Conservation (phyloP, 495 filamentous ascomycete species). For the Hypoxylon cercidicola region DNA sequence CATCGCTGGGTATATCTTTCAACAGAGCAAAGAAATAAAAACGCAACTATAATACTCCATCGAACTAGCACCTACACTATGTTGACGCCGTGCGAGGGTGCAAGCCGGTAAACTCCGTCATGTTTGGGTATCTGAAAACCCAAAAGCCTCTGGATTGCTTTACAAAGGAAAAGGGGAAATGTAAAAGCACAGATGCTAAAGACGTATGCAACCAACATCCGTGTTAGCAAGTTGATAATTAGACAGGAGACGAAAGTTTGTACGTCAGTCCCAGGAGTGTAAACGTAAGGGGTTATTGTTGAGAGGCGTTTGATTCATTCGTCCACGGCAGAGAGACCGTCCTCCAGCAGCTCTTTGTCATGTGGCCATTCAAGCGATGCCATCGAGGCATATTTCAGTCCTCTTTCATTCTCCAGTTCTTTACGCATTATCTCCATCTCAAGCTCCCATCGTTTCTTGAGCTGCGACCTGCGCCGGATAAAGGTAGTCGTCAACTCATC, state of each 20-base stretch:
- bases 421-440: conserved; percentile 70
- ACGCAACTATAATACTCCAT: conserved; percentile 3
- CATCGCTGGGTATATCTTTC: conserved; percentile 29
- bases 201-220: background rate
- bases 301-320: conserved; percentile 22
- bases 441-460: conserved; percentile 70
- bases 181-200: too few species aligned
- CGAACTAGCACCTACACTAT: conserved; percentile 3
- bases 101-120: conserved; percentile 7
- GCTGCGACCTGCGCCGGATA: conserved; percentile 57
- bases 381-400: conserved; percentile 61
- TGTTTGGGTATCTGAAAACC: conserved; percentile 8
- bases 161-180: conserved; percentile 4
- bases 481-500: conserved; percentile 59
- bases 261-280: background rate
- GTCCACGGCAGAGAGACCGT: conserved; percentile 31
- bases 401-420: conserved; percentile 64
- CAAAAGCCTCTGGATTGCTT: background rate
- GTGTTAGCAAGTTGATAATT: background rate
- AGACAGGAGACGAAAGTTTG: too few species aligned
- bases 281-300: background rate
- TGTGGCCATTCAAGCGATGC: conserved; percentile 56
- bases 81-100: conserved; percentile 10
- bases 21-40: conserved; percentile 9
- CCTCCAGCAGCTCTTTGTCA: conserved; percentile 35